phyloP scores from a whole-genome alignment of 768 basidiomycete genomes.

The Trametes cinnabarina region DNA sequence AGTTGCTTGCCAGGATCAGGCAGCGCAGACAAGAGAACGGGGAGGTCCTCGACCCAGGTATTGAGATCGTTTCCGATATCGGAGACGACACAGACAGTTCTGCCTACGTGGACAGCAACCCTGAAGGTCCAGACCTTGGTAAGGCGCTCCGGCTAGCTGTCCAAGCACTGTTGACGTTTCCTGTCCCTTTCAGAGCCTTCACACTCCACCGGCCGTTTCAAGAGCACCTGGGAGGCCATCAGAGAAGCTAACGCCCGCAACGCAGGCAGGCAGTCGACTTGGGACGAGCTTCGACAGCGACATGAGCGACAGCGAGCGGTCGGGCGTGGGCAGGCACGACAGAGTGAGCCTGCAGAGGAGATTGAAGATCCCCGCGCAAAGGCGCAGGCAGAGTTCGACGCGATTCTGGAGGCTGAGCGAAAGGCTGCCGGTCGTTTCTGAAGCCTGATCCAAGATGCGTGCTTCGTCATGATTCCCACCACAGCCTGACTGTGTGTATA shows the following conservation, averaged over 20 bases:
- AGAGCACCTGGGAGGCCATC: conserved; percentile 65
- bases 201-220: neutral
- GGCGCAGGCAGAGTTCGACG: conserved; percentile 60
- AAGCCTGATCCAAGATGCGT: neutral
- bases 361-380: conserved; percentile 32
- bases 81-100: conserved; percentile 8
- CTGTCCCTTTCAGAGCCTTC: conserved; percentile 5
- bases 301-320: conserved; percentile 39
- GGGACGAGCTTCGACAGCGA: conserved; percentile 67
- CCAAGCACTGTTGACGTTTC: neutral
- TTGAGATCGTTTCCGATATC: conserved; percentile 10
- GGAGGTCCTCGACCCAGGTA: conserved; percentile 7
- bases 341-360: conserved; percentile 9
- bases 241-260: conserved; percentile 50
- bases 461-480: neutral
- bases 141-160: neutral
- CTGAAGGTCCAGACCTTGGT: neutral
- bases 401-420: conserved; percentile 57
- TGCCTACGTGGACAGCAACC: neutral
- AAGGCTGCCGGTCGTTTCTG: conserved; percentile 25
- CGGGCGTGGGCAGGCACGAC: neutral
- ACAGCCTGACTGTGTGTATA: neutral
- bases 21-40: conserved; percentile 12
- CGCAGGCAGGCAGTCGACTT: conserved; percentile 48
- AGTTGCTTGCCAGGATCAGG: conserved; percentile 15